phyloP scores from a whole-genome alignment of 2,329 filamentous ascomycete genomes.

The Pleoardoris graminearum region DNA sequence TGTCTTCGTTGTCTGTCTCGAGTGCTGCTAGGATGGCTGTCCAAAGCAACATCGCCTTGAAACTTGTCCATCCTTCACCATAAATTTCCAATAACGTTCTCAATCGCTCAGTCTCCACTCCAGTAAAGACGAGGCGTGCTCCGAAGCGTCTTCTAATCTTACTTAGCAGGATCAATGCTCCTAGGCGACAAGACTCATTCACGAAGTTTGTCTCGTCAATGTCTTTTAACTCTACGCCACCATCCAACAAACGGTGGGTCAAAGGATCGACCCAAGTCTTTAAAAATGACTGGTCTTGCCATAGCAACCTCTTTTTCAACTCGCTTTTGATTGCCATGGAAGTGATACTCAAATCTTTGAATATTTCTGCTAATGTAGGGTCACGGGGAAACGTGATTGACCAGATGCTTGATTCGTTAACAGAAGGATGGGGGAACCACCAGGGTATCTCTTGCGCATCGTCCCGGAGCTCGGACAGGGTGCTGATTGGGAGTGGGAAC shows the following conservation, averaged over 20 bases:
- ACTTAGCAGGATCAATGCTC: conserved; percentile 15
- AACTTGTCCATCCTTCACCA: conserved; percentile 13
- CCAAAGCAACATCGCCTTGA: conserved; percentile 15
- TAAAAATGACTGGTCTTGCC: conserved; percentile 15
- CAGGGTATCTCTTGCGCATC: conserved; percentile 15
- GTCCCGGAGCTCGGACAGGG: conserved; percentile 12
- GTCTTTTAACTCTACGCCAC: conserved; percentile 12
- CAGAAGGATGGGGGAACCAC: conserved; percentile 16
- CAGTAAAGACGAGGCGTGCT: conserved; percentile 16
- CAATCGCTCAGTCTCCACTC: conserved; percentile 15
- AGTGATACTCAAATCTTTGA: conserved; percentile 14
- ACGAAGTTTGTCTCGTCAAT: conserved; percentile 16
- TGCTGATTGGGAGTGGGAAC: conserved; percentile 14
- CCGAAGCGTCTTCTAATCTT: conserved; percentile 16
- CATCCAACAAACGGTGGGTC: conserved; percentile 12
- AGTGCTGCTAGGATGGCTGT: conserved; percentile 14
- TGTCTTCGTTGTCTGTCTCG: conserved; percentile 14
- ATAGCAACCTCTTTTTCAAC: conserved; percentile 14
- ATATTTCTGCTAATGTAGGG: conserved; percentile 14
- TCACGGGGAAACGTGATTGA: conserved; percentile 11
- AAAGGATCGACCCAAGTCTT: conserved; percentile 16
- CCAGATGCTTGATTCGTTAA: conserved; percentile 15
- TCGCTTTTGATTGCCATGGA: conserved; percentile 14
- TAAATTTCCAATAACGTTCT: conserved; percentile 14
- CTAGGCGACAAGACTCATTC: conserved; percentile 15